Evolutionary conservation across 2,329 filamentous ascomycete genomes (phyloP).

Genomic region (Thermothelomyces thermophilus): DNA sequence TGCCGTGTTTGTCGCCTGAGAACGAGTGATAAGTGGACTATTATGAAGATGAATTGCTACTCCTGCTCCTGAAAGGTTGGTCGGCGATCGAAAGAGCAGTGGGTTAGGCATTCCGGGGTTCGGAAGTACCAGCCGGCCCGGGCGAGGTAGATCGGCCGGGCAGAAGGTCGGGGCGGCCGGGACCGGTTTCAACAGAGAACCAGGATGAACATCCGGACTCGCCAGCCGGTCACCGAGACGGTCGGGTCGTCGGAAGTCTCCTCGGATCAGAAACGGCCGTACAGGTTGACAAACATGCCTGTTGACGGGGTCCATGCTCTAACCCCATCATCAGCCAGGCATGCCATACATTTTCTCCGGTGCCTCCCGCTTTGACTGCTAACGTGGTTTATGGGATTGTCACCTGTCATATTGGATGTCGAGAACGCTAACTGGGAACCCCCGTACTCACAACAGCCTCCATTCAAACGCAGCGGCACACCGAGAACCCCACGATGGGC

Average conservation of each 20-base stretch:
- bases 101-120: neutral
- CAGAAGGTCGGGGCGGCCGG: slow-evolving; percentile 5
- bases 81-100: too few species aligned
- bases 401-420: neutral
- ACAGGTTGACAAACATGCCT: neutral
- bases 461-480: neutral
- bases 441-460: neutral
- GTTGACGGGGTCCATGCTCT: neutral
- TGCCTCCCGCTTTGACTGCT: neutral
- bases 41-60: too few species aligned
- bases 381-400: neutral
- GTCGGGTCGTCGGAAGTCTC: neutral
- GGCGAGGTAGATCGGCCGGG: neutral
- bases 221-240: neutral
- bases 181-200: slow-evolving; percentile 9
- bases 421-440: neutral
- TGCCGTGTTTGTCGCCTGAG: too few species aligned
- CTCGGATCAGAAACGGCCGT: neutral
- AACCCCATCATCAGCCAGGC: neutral
- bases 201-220: neutral
- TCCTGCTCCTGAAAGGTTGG: too few species aligned
- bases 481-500: slow-evolving; percentile 17
- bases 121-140: slow-evolving; percentile 12
- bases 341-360: slow-evolving; percentile 13
- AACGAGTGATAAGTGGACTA: too few species aligned